Conservation (phyloP, 805 yeast genomes). For the Hanseniaspora lachancei region DNA sequence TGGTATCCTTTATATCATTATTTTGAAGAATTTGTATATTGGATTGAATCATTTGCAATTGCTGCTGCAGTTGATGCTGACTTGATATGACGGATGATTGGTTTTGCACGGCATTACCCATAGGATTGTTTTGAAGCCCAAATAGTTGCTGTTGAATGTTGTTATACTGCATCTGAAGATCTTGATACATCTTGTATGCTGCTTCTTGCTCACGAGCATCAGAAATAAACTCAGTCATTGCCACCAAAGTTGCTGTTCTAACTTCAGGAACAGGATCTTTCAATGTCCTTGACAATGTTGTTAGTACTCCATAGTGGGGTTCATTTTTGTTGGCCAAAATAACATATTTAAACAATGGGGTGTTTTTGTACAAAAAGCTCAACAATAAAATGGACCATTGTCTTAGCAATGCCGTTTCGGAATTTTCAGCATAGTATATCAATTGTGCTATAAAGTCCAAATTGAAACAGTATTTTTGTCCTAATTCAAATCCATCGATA, state of each 20-base stretch:
- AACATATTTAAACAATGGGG: conserved; percentile 62
- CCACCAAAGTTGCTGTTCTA: conserved; percentile 65
- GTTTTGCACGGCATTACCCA: conserved; percentile 21
- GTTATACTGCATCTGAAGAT: conserved; percentile 22
- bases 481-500: conserved; percentile 63
- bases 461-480: conserved; percentile 68
- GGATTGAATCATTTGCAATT: conserved; percentile 22
- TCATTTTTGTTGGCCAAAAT: conserved; percentile 49
- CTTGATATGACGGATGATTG: conserved; percentile 22
- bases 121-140: conserved; percentile 23
- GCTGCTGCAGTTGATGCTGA: conserved; percentile 25
- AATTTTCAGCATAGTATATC: conserved; percentile 47
- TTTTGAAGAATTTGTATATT: conserved; percentile 23
- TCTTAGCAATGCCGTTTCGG: conserved; percentile 73
- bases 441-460: conserved; percentile 60
- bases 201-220: conserved; percentile 31
- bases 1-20: conserved; percentile 34
- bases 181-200: conserved; percentile 24
- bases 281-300: conserved; percentile 38
- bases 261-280: conserved; percentile 93
- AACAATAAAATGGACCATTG: conserved; percentile 84
- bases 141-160: conserved; percentile 23
- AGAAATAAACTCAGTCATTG: conserved; percentile 57
- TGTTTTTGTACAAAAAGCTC: conserved; percentile 60
- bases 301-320: conserved; percentile 20